phyloP scores from a whole-genome alignment of 345 rosid species.

The Melastoma malabathricum region DNA sequence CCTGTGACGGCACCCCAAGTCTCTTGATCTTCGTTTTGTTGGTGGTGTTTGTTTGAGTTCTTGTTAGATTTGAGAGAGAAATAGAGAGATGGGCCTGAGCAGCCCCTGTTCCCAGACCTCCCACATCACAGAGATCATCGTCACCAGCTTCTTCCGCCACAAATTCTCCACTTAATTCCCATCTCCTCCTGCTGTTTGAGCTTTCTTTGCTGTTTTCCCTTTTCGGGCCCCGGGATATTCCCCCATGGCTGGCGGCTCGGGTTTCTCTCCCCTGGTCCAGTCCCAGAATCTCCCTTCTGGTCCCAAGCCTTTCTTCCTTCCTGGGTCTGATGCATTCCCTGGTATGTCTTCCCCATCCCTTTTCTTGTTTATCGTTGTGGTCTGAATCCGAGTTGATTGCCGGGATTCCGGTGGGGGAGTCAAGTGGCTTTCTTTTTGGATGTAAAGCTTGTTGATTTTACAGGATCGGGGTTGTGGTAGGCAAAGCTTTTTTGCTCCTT shows the following conservation, averaged over 20 bases:
- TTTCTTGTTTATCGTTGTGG: too few relatives aligned
- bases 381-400: too few relatives aligned
- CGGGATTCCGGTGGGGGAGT: too few relatives aligned
- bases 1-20: too few relatives aligned
- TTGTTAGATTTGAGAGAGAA: conserved; percentile 25
- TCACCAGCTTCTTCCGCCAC: conserved; percentile 77
- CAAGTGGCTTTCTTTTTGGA: too few relatives aligned
- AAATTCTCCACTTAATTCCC: conserved; percentile 15
- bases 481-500: too few relatives aligned
- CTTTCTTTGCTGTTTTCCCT: background rate
- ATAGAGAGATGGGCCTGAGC: conserved; percentile 65
- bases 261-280: conserved; percentile 28
- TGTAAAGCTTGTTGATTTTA: too few relatives aligned
- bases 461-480: too few relatives aligned
- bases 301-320: conserved; percentile 34
- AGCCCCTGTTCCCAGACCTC: conserved; percentile 53
- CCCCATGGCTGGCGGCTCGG: conserved; percentile 16
- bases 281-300: conserved; percentile 22
- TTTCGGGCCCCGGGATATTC: conserved; percentile 3
- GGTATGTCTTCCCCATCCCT: conserved; percentile 15
- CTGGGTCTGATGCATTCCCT: conserved; percentile 32
- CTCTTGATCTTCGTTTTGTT: too few relatives aligned
- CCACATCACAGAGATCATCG: conserved; percentile 62
- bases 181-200: background rate
- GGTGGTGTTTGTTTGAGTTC: too few relatives aligned